These are phyloP conservation scores for Waltergamsia citrina DNA, from an alignment of 2,329 filamentous ascomycete species.

Conservation along the genomic window DNA sequence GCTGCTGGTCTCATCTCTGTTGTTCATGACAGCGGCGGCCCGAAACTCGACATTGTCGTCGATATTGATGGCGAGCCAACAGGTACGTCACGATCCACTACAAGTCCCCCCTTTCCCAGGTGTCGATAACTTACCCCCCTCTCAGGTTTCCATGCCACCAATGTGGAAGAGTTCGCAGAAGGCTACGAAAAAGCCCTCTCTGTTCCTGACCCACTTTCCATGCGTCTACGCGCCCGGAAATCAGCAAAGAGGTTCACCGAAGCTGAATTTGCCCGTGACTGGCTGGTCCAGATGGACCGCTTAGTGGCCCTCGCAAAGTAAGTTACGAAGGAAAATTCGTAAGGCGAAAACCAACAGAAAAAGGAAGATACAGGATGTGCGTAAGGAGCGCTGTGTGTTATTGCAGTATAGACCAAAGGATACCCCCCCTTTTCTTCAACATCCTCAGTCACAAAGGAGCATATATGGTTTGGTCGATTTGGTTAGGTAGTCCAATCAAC, in stretches of 20 bases:
- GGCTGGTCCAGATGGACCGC: slow-evolving; percentile 65
- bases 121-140: not conserved
- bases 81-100: slow-evolving; percentile 38
- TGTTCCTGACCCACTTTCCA: slow-evolving; percentile 61
- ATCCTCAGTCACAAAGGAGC: not conserved
- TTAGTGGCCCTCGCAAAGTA: slow-evolving; percentile 44
- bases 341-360: too few species aligned
- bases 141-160: slow-evolving; percentile 76
- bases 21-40: slow-evolving; percentile 87
- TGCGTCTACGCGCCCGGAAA: slow-evolving; percentile 65
- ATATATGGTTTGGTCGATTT: too few species aligned
- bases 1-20: slow-evolving; percentile 88
- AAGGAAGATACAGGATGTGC: not conserved
- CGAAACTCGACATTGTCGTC: slow-evolving; percentile 87
- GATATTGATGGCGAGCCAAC: slow-evolving; percentile 69
- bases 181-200: slow-evolving; percentile 71
- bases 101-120: too few species aligned
- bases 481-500: too few species aligned
- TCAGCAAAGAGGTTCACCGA: slow-evolving; percentile 84
- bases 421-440: slow-evolving; percentile 15
- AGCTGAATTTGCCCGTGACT: slow-evolving; percentile 70
- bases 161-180: slow-evolving; percentile 66
- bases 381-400: too few species aligned
- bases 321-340: too few species aligned
- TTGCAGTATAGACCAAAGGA: slow-evolving; percentile 22